Percentiles rank a stretch among this genome's conserved stretches.
Conservation (phyloP, 2,329 filamentous ascomycete genomes). For the Colletotrichum theobromicola region DNA sequence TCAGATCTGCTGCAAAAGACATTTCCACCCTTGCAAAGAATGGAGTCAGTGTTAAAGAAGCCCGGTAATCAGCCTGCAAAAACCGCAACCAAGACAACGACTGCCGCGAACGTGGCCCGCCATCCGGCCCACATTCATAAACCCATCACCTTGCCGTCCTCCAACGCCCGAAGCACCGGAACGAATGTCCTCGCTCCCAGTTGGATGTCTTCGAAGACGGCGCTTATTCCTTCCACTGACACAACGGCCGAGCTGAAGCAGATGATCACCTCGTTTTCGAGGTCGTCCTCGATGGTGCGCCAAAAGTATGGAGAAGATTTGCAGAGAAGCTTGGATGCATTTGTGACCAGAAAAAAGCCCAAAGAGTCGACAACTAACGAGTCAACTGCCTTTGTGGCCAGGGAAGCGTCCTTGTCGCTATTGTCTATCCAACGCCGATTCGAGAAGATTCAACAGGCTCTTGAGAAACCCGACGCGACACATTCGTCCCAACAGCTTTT, state of each 20-base stretch:
- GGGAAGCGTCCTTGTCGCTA: not conserved
- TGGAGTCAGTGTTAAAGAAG: not conserved
- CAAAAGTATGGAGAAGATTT: constrained; percentile 39
- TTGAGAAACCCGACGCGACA: not conserved
- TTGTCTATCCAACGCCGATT: not conserved
- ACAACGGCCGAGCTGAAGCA: constrained; percentile 23
- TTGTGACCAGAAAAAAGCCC: constrained; percentile 21
- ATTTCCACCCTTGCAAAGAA: not conserved
- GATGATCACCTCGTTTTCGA: constrained; percentile 34
- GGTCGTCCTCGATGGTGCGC: constrained; percentile 37
- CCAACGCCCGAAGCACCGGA: not conserved
- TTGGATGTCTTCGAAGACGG: constrained; percentile 13
- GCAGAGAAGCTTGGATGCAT: constrained; percentile 28
- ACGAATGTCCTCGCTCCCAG: constrained; percentile 14
- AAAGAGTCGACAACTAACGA: not conserved
- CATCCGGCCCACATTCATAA: constrained; percentile 8
- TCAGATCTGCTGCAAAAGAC: constrained; percentile 23
- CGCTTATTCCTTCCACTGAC: not conserved
- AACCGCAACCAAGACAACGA: not conserved
- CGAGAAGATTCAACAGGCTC: not conserved
- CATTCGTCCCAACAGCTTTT: constrained; percentile 24
- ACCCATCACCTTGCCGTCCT: not conserved
- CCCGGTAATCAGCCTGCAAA: not conserved
- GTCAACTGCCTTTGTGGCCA: not conserved
- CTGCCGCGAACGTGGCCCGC: not conserved